These are phyloP conservation scores for Tuber indicum DNA, from an alignment of 495 filamentous ascomycete species.

Conservation along the genomic window DNA sequence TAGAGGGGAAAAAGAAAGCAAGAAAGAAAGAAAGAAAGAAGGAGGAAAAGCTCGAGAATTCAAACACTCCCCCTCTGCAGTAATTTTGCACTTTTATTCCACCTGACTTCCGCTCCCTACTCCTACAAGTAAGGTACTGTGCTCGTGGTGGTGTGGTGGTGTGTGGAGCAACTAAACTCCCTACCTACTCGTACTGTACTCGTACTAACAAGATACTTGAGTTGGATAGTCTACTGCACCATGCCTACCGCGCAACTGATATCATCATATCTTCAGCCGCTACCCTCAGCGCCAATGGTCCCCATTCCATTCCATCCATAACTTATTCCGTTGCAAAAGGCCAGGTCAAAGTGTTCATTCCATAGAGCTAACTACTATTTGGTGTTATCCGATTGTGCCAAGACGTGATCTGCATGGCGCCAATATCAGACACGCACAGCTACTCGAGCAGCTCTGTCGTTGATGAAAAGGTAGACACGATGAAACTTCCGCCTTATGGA, in stretches of 20 bases:
- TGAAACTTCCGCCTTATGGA: neutral
- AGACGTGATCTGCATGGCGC: too few relatives aligned
- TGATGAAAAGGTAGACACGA: neutral
- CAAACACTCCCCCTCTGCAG: neutral
- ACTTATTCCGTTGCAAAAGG: neutral
- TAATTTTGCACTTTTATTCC: neutral
- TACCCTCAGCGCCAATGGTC: neutral
- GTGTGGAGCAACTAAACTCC: neutral
- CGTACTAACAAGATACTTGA: too few relatives aligned
- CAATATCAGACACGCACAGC: too few relatives aligned
- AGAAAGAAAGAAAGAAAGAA: neutral
- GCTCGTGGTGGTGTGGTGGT: neutral
- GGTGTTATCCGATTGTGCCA: too few relatives aligned
- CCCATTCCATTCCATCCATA: neutral
- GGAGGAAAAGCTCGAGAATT: neutral
- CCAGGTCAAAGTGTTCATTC: conserved; percentile 9
- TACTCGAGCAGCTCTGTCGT: too few relatives aligned
- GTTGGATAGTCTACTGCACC: too few relatives aligned
- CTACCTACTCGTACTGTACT: too few relatives aligned
- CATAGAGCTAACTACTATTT: neutral
- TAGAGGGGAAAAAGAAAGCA: neutral
- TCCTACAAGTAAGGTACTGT: neutral
- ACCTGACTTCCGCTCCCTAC: neutral
- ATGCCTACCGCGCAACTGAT: too few relatives aligned
- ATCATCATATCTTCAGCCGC: neutral